Evolutionary conservation across 768 basidiomycete species (phyloP), one percentile per base, ranked within the genome.

Genomic region (Steccherinum ochraceum): DNA sequence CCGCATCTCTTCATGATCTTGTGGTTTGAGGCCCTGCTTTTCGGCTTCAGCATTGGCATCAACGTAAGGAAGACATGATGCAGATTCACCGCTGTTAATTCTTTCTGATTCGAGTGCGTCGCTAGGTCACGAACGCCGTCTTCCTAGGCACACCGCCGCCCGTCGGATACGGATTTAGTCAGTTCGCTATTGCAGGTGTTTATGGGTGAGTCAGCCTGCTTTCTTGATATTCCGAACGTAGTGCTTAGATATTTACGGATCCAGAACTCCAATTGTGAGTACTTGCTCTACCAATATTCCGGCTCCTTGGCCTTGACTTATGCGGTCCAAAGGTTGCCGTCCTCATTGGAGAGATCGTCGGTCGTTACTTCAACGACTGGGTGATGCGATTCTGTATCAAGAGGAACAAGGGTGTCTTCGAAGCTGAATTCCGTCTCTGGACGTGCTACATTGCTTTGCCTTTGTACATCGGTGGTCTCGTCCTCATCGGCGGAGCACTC

Each of bases 31-130:
- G 79, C 73, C 3, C 58, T 79, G 45, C 60, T 81, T 0, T 86
- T 86, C 58, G 84, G 84, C 0, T 84, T 84, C 61, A 66, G 73
- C 13, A 83, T 83, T 48, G 81, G 83, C 25, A 79, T 82, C 47
- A 83, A 82, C 56, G 78, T 78, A 46, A 41, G 71, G 30, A 35
- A 35, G 30, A 7, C 48, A 2, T 4, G 10, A 10, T 43, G 41
- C 12, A 30, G 12, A 35, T 35, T 35, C 7, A 35, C 40, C 25
- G 35, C 7, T 39, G 35, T 39, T 39, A 39, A n/a, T n/a, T n/a
- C 35, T 11, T 39, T n/a, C 35, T 43, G 16, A 43, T 7, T 5
- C 21, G 48, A 23, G 4, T 1, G 42, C n/a, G n/a, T 35, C 16
- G 48, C 27, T 47, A 84, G 77, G 79, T 81, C n/a, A 88, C 83